Conservation (phyloP, 495 filamentous ascomycete genomes). For the Penicillium subrubescens region DNA sequence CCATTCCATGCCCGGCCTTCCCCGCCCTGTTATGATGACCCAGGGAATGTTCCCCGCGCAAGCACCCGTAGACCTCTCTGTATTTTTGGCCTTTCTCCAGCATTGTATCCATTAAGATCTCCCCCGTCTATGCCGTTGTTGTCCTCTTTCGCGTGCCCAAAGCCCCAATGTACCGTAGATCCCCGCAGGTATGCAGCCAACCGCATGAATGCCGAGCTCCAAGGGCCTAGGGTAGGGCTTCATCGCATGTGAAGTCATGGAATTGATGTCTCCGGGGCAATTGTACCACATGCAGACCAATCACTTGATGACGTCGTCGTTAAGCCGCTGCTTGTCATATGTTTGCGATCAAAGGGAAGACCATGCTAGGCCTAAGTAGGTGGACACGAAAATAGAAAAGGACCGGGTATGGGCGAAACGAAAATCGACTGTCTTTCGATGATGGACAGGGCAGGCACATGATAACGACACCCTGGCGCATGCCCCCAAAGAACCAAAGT, state of each 20-base stretch:
- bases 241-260: constrained; percentile 12
- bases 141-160: constrained; percentile 9
- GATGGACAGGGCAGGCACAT: not conserved
- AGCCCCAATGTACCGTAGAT: constrained; percentile 3
- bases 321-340: not conserved
- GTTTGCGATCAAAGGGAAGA: not conserved
- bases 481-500: not conserved
- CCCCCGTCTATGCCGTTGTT: not conserved
- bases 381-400: not conserved
- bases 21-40: not conserved
- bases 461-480: not conserved
- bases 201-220: constrained; percentile 18
- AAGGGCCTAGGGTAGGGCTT: not conserved
- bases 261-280: not conserved
- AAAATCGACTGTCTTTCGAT: constrained; percentile 2
- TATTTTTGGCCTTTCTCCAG: not conserved
- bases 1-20: constrained; percentile 12
- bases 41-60: constrained; percentile 3
- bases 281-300: constrained; percentile 11
- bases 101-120: not conserved
- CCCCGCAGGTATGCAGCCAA: constrained; percentile 10
- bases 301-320: not conserved
- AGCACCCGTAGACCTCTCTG: not conserved
- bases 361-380: not conserved
- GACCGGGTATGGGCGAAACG: not conserved